Conservation (phyloP, 768 basidiomycete species). For the Tricholoma furcatifolium region DNA sequence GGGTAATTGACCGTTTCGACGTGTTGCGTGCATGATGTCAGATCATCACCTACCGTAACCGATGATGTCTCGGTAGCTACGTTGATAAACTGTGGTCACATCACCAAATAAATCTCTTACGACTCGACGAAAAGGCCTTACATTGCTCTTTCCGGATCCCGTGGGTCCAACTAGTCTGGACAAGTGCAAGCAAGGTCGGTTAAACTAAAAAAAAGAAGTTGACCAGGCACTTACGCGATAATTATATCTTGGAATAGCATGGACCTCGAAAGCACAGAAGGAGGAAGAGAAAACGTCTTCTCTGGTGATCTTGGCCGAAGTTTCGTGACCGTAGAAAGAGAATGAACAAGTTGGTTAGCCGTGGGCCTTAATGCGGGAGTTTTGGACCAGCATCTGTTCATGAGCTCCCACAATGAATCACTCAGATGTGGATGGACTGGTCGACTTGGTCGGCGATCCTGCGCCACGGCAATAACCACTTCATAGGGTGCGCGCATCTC, state of each 20-base stretch:
- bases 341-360: background rate
- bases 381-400: slow-evolving; percentile 8
- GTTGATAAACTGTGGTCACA: slow-evolving; percentile 23
- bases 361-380: background rate
- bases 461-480: slow-evolving; percentile 1
- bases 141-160: slow-evolving; percentile 28
- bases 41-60: slow-evolving; percentile 16
- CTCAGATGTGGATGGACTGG: background rate
- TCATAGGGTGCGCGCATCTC: slow-evolving; percentile 1
- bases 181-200: background rate
- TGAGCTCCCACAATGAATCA: slow-evolving; percentile 7
- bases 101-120: background rate
- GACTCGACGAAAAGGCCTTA: slow-evolving; percentile 5
- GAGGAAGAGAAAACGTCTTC: background rate
- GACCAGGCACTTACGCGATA: slow-evolving; percentile 14
- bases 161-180: slow-evolving; percentile 28
- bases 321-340: background rate
- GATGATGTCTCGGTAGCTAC: slow-evolving; percentile 7
- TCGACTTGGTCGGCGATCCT: slow-evolving; percentile 1
- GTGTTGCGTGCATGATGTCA: slow-evolving; percentile 21
- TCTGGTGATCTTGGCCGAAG: background rate
- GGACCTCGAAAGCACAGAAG: background rate
- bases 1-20: slow-evolving; percentile 17
- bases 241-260: slow-evolving; percentile 14
- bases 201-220: background rate